Base-by-base conservation (phyloP, 257 asterid species). In the Solanum infundibuliforme region DNA sequence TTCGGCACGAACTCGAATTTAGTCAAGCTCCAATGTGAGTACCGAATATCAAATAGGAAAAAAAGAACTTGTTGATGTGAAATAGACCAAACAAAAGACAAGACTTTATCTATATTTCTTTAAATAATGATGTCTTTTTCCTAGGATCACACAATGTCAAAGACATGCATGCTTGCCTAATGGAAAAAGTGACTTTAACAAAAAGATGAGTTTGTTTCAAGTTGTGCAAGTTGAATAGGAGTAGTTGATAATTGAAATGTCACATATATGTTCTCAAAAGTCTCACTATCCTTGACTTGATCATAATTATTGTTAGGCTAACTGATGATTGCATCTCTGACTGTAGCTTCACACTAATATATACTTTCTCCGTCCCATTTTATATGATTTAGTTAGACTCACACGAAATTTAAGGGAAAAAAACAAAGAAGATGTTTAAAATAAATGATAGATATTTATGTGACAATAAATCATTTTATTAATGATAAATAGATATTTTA, bases 81-180 rank as follows among this genome's bases (percentile, higher is more conserved):
- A 75, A 75, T 38, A 75, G 83, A 23, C 83, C 55, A 23, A 75
- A 36, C 58, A 75, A 29, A n/a, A 76, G 35, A n/a, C 60, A 38
- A 76, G 60, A 21, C 21, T 38, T 75, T 39, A 25, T 76, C 16
- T n/a, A 4, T 76, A 12, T 76, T 76, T 23, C 23, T 76, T 38
- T 76, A 39, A 38, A n/a, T 36, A 36, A 21, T 36, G 60, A n/a
- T 39, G 34, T 76, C 83, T 39, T 10, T 76, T 76, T 39, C 60
- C 83, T 76, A 12, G 83, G 83, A 76, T 76, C 83, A 29, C 21
- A 13, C 83, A 76, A 39, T 76, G 83, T n/a, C 60, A 39, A 39
- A 39, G 83, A 12, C 60, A 39, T 76, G 58, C 83, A 76, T 76
- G 83, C 35, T 25, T 48, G 85, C 85, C 69, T 5, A 46, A 43